These are phyloP conservation scores for Moesziomyces aphidis DNA, from an alignment of 1,284 basidiomycete species.

Conservation along the genomic window DNA sequence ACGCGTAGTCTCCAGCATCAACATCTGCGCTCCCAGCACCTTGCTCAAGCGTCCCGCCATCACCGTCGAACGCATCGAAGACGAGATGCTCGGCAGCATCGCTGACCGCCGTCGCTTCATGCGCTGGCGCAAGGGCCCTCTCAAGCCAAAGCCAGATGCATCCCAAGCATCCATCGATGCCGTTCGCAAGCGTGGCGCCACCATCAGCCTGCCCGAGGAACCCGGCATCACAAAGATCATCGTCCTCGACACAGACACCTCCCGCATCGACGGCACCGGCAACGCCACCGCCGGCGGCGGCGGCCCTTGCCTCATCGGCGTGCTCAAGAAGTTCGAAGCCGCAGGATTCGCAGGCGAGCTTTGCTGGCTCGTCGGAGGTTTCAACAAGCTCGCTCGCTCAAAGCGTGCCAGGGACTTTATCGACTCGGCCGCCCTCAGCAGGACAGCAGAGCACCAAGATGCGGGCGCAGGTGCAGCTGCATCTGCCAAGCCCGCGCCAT, in stretches of 20 bases:
- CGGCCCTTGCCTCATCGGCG: constrained; percentile 60
- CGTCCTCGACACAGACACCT: constrained; percentile 62
- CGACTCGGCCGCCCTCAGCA: constrained; percentile 22
- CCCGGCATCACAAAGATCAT: constrained; percentile 56
- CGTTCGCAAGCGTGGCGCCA: constrained; percentile 25
- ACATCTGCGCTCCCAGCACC: constrained; percentile 91
- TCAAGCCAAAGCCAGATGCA: constrained; percentile 21
- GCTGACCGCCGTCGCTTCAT: constrained; percentile 49
- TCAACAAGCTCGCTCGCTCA: constrained; percentile 48
- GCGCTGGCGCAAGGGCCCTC: constrained; percentile 51
- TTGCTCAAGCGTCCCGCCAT: constrained; percentile 73
- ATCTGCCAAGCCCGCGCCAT: not conserved
- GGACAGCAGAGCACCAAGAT: constrained; percentile 1
- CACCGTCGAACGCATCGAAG: constrained; percentile 60
- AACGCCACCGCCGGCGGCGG: constrained; percentile 61
- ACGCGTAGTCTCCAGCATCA: constrained; percentile 74
- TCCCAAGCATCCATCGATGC: constrained; percentile 18
- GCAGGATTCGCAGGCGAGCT: constrained; percentile 62
- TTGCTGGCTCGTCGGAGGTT: constrained; percentile 65
- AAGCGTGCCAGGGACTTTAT: constrained; percentile 29
- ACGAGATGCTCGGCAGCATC: constrained; percentile 58
- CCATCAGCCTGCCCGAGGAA: constrained; percentile 33
- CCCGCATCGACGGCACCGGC: constrained; percentile 51
- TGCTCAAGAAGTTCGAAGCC: constrained; percentile 65
- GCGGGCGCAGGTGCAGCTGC: not conserved